phyloP scores from a whole-genome alignment of 139 green algal genomes.

The Chloropicon primus region DNA sequence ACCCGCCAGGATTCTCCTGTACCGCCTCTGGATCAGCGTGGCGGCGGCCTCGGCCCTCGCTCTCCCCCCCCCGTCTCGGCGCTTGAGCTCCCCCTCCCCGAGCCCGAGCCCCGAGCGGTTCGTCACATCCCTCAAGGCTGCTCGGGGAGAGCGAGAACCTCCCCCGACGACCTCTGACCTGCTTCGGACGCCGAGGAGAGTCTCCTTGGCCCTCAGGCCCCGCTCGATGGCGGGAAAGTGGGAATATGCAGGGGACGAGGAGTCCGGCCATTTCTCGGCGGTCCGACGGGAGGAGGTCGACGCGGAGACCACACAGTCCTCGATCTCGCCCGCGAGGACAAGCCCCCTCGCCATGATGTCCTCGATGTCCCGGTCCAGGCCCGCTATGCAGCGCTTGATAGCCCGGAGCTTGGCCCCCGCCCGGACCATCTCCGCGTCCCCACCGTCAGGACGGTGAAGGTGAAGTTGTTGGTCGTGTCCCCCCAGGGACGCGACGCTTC shows the following conservation, averaged over 20 bases:
- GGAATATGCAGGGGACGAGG: too few species aligned
- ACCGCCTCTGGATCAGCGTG: not conserved
- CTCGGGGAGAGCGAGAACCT: not conserved
- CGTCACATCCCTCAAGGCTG: not conserved
- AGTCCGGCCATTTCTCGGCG: too few species aligned
- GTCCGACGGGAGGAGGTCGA: not conserved
- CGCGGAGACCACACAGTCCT: not conserved
- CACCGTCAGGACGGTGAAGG: too few species aligned
- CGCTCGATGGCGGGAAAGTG: not conserved
- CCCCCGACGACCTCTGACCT: too few species aligned
- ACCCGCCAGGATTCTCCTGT: too few species aligned
- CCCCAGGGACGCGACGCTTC: too few species aligned
- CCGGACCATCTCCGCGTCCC: too few species aligned
- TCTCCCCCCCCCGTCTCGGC: too few species aligned
- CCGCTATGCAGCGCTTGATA: not conserved
- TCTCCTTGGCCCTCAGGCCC: not conserved
- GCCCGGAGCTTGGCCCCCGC: not conserved
- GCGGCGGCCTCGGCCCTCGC: too few species aligned
- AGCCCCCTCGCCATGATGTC: not conserved
- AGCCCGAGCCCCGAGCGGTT: not conserved
- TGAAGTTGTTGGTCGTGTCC: too few species aligned
- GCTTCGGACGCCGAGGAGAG: too few species aligned
- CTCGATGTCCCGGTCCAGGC: not conserved
- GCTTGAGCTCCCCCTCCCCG: not conserved
- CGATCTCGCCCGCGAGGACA: not conserved